Evolutionary conservation across 345 rosid species (phyloP), one percentile per base, ranked within the genome.

Genomic region (Reutealis trisperma): DNA sequence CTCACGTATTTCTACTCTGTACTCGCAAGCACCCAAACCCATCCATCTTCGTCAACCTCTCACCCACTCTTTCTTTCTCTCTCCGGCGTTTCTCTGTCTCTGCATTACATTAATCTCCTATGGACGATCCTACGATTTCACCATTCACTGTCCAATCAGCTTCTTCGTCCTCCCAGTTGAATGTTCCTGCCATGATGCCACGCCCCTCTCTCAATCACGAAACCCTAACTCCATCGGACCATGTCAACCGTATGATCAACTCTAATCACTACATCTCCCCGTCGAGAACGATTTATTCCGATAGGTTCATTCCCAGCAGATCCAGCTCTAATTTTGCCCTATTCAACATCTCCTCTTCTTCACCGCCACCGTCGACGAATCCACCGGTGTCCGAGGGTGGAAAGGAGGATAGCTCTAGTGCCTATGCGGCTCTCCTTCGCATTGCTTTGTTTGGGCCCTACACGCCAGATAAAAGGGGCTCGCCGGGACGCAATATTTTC

Each of bases 271-370:
- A 84, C 58, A 84, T 78, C 7, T 89, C 94, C 6, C 98, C 98
- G 19, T 96, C 97, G 18, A 86, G 90, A 49, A 83, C 95, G 5
- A 96, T 96, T 54, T 92, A 85, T 87, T 96, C 97, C 64, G 98
- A 94, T 70, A 86, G 98, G 86, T 96, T 96, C 78, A 96, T 96
- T 2, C 99, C 99, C 24, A 88, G 97, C 83, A 92, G 97, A 90
- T 91, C 98, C 60, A 89, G 90, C 71, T 96, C 98, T 24, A 96
- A 96, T 81, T 94, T 94, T 75, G 93, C 89, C 2, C 92, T 96
- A 30, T 94, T 96, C 76, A 89, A 88, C 68, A 86, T 96, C 70
- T 71, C 77, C 0, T 68, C 82, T 2, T 34, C 81, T 5, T 11
- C 83, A 14, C 81, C 89, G 16, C 81, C 88, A 14, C 76, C 90